A percentile compares a stretch with the other conserved stretches of the same genome.
phyloP scores from a whole-genome alignment of 345 rosid genomes.

The Gynandropsis gynandra region DNA sequence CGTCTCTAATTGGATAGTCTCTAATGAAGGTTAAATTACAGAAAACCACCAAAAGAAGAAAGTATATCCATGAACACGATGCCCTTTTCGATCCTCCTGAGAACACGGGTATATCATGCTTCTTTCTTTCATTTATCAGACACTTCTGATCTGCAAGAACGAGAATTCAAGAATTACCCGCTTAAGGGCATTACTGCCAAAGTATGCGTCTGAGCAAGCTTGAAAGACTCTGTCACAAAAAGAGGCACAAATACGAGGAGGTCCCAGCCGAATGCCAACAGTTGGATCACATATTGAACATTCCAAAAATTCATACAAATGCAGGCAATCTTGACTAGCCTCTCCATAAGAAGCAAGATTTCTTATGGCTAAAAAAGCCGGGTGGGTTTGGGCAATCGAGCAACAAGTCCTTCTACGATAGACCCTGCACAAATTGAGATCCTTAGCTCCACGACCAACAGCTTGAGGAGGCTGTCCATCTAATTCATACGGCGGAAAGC shows the following conservation, averaged over 20 bases:
- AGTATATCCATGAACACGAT: slow-evolving; percentile 11
- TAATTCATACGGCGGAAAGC: slow-evolving; percentile 61
- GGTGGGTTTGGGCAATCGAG: slow-evolving; percentile 70
- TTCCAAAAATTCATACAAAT: slow-evolving; percentile 81
- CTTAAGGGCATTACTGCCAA: slow-evolving; percentile 63
- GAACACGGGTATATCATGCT: slow-evolving; percentile 9
- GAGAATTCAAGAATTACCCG: slow-evolving; percentile 31
- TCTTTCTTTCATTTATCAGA: slow-evolving; percentile 1
- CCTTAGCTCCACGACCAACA: slow-evolving; percentile 62
- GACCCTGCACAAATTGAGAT: slow-evolving; percentile 72
- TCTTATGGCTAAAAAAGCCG: slow-evolving; percentile 70
- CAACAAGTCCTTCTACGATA: slow-evolving; percentile 85
- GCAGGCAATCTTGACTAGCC: slow-evolving; percentile 66
- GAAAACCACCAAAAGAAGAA: neutral
- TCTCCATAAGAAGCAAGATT: slow-evolving; percentile 79
- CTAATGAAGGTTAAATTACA: slow-evolving; percentile 4
- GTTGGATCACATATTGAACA: slow-evolving; percentile 92
- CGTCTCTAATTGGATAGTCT: neutral
- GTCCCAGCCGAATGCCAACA: slow-evolving; percentile 78
- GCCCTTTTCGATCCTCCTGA: slow-evolving; percentile 8
- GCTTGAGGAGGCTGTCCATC: slow-evolving; percentile 75
- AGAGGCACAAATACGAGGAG: slow-evolving; percentile 68
- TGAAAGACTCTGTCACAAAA: slow-evolving; percentile 69
- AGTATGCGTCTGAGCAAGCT: slow-evolving; percentile 81
- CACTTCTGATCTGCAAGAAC: slow-evolving; percentile 8